Evolutionary conservation across 768 basidiomycete species (phyloP).

Genomic region (Dacryopinax spathularia): DNA sequence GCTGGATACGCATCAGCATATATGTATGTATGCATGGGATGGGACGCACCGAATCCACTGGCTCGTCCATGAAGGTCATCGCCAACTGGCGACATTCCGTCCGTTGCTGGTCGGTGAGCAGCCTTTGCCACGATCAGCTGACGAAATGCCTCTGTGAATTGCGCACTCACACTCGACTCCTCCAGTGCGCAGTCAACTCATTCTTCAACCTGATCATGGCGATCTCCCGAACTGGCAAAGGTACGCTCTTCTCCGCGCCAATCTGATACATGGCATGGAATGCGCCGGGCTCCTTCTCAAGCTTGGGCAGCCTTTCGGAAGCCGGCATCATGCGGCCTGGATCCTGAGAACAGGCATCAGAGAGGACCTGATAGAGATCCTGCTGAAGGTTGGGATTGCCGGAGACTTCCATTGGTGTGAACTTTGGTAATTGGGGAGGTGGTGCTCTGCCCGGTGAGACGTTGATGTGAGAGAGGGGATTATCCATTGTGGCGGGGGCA

Average conservation of each 20-base stretch:
- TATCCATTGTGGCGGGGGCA: background rate
- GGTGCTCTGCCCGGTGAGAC: background rate
- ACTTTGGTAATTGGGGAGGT: background rate
- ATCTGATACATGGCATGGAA: slow-evolving; percentile 61
- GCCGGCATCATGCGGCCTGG: slow-evolving; percentile 35
- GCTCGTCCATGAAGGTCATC: slow-evolving; percentile 55
- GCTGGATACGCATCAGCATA: slow-evolving; percentile 31
- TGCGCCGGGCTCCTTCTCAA: slow-evolving; percentile 55
- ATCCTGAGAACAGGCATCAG: slow-evolving; percentile 59
- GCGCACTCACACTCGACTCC: slow-evolving; percentile 49
- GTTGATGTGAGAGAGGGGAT: background rate
- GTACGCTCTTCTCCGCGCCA: slow-evolving; percentile 42
- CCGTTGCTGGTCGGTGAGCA: background rate
- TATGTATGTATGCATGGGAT: background rate
- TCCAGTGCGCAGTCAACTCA: slow-evolving; percentile 57
- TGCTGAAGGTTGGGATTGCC: background rate
- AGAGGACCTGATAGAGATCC: slow-evolving; percentile 53
- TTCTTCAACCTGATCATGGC: slow-evolving; percentile 88
- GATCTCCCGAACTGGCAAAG: slow-evolving; percentile 56
- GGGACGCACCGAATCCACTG: slow-evolving; percentile 53
- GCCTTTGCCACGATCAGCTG: background rate
- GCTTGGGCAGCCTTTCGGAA: slow-evolving; percentile 47
- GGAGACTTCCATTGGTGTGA: background rate
- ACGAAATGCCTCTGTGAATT: background rate
- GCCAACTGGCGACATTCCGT: slow-evolving; percentile 12